Percentiles rank a stretch among this genome's conserved stretches.
These are phyloP conservation scores for Penicillium glabrum DNA, from an alignment of 2,329 filamentous ascomycete species.

Conservation along the genomic window DNA sequence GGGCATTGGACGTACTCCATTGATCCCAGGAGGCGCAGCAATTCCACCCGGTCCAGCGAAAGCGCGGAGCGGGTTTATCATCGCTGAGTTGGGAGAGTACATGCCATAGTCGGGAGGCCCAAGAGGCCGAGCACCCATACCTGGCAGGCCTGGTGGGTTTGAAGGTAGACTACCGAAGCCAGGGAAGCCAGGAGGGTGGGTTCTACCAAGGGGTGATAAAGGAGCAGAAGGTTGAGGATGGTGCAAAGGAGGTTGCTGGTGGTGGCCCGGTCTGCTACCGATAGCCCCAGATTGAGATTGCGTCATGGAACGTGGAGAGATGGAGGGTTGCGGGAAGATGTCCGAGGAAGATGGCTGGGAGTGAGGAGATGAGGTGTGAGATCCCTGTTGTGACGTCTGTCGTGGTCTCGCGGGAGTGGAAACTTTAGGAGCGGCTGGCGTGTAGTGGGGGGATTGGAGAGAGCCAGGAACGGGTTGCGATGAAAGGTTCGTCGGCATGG, in stretches of 20 bases:
- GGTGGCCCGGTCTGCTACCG: slow-evolving; percentile 59
- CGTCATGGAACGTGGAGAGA: slow-evolving; percentile 60
- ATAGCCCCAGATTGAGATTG: slow-evolving; percentile 66
- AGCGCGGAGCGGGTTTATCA: slow-evolving; percentile 56
- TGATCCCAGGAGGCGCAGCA: slow-evolving; percentile 57
- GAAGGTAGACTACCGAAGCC: slow-evolving; percentile 54
- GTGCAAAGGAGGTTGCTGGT: slow-evolving; percentile 53
- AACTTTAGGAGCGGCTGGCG: slow-evolving; percentile 78
- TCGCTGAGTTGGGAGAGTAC: slow-evolving; percentile 53
- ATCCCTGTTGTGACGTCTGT: slow-evolving; percentile 76
- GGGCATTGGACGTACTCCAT: slow-evolving; percentile 59
- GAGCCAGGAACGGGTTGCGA: slow-evolving; percentile 51
- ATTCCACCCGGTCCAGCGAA: slow-evolving; percentile 57
- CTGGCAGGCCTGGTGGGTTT: slow-evolving; percentile 56
- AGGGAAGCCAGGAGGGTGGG: slow-evolving; percentile 51
- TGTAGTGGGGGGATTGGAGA: slow-evolving; percentile 75
- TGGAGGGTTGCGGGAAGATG: slow-evolving; percentile 61
- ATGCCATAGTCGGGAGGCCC: slow-evolving; percentile 53
- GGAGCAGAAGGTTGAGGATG: slow-evolving; percentile 61
- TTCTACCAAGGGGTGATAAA: slow-evolving; percentile 66
- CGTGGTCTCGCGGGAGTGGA: slow-evolving; percentile 76
- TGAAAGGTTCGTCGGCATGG: slow-evolving; percentile 54
- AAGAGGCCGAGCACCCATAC: slow-evolving; percentile 51
- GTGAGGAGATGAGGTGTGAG: slow-evolving; percentile 65
- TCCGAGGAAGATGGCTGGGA: slow-evolving; percentile 49